Percentiles rank a stretch among this genome's conserved stretches.
Evolutionary conservation across 306 rosid genomes (phyloP).

Genomic region (Ziziphus jujuba): DNA sequence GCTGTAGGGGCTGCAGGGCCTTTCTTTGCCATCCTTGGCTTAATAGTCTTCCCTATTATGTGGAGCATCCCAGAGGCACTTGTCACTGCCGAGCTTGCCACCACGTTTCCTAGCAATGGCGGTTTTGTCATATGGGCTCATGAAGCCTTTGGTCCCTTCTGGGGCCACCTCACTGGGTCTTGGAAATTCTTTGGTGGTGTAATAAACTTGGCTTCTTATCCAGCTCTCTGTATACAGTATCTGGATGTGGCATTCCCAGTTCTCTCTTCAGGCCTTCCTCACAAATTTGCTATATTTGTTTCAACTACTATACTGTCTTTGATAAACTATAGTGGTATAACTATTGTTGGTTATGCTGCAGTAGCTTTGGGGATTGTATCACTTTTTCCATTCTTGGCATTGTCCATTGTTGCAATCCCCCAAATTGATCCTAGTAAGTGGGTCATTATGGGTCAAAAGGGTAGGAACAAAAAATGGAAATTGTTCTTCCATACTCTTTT

Average conservation of each 20-base stretch:
- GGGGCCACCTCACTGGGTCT: constrained; percentile 65
- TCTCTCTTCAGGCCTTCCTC: constrained; percentile 34
- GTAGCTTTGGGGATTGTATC: constrained; percentile 48
- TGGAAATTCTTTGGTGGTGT: constrained; percentile 61
- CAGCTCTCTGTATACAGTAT: constrained; percentile 55
- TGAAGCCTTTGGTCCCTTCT: constrained; percentile 76
- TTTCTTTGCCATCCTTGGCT: constrained; percentile 52
- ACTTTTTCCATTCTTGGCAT: constrained; percentile 48
- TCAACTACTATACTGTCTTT: constrained; percentile 47
- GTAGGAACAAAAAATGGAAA: constrained; percentile 51
- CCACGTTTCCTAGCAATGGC: constrained; percentile 67
- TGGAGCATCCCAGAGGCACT: constrained; percentile 79
- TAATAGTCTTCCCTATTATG: constrained; percentile 55
- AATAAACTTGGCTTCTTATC: constrained; percentile 61
- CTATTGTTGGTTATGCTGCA: constrained; percentile 54
- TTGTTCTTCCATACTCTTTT: constrained; percentile 53
- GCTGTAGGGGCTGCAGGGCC: constrained; percentile 57
- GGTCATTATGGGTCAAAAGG: constrained; percentile 42
- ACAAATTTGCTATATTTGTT: constrained; percentile 21
- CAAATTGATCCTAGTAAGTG: constrained; percentile 51
- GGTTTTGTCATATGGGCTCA: constrained; percentile 74
- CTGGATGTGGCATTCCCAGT: constrained; percentile 37
- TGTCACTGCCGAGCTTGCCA: constrained; percentile 65
- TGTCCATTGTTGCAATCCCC: constrained; percentile 53
- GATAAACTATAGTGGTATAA: constrained; percentile 57